Conservation (phyloP, 305 asterid genomes). For the Andrographis paniculata region DNA sequence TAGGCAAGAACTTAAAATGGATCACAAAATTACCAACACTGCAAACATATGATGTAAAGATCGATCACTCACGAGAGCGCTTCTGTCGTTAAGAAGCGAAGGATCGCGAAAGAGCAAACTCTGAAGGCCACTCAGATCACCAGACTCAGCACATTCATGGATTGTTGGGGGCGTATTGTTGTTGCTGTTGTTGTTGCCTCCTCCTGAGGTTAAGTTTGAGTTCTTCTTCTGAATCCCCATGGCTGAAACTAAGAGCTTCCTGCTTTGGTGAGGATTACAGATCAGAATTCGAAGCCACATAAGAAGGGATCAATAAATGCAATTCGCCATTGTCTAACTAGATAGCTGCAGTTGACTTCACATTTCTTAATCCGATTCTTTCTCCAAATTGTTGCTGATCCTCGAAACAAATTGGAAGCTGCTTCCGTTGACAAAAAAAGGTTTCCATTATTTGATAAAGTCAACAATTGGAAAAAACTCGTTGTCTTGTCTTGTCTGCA, state of each 20-base stretch:
- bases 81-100: conserved; percentile 25
- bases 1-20: neutral
- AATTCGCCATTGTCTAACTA: too few species aligned
- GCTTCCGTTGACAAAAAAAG: too few species aligned
- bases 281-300: too few species aligned
- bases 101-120: conserved; percentile 23
- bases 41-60: neutral
- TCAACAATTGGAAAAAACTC: too few species aligned
- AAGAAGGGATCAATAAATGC: too few species aligned
- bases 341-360: neutral
- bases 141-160: conserved; percentile 38
- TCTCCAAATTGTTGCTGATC: neutral
- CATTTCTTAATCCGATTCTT: neutral
- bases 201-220: conserved; percentile 11
- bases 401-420: too few species aligned
- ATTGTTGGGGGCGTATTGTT: conserved; percentile 8
- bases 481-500: too few species aligned
- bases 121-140: conserved; percentile 29
- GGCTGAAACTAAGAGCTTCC: too few species aligned
- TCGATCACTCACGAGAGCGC: conserved; percentile 29
- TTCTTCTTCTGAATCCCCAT: conserved; percentile 44
- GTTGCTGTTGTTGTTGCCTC: neutral
- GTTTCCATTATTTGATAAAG: too few species aligned
- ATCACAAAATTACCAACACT: neutral
- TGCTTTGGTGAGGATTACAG: too few species aligned